These are phyloP conservation scores for Suhomyces ambrosiae DNA, from an alignment of 1,139 yeast species.

Conservation along the genomic window DNA sequence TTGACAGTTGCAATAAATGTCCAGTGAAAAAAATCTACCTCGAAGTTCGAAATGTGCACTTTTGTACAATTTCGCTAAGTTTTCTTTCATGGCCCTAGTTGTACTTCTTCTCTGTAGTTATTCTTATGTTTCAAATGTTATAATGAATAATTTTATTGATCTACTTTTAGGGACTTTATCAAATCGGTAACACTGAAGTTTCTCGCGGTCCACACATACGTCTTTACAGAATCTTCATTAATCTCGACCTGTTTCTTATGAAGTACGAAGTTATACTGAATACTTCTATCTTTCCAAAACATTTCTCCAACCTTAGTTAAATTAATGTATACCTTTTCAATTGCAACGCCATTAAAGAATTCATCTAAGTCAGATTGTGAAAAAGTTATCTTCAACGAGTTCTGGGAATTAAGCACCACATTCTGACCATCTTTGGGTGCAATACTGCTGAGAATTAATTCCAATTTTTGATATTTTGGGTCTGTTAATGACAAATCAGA, in stretches of 20 bases:
- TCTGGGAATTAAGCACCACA: slow-evolving; percentile 7
- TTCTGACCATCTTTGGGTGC: background rate
- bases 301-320: slow-evolving; percentile 4
- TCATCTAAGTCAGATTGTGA: slow-evolving; percentile 19
- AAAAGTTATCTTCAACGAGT: slow-evolving; percentile 23
- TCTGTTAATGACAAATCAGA: slow-evolving; percentile 20
- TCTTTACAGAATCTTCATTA: slow-evolving; percentile 1
- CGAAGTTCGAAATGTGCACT: too few relatives aligned
- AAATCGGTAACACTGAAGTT: slow-evolving; percentile 7
- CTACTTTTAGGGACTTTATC: background rate
- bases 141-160: too few relatives aligned
- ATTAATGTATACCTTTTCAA: slow-evolving; percentile 26
- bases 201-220: slow-evolving; percentile 9
- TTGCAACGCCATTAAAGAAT: slow-evolving; percentile 19
- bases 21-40: too few relatives aligned
- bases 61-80: too few relatives aligned
- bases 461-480: slow-evolving; percentile 27
- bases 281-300: slow-evolving; percentile 1
- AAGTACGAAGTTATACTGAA: slow-evolving; percentile 3
- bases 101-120: too few relatives aligned
- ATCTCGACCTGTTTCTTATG: slow-evolving; percentile 4
- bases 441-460: slow-evolving; percentile 24
- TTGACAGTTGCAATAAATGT: background rate
- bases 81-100: too few relatives aligned
- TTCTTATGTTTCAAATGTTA: too few relatives aligned